Conservation (phyloP, 164 flowering plant genomes). For the Vitis rotundifolia region DNA sequence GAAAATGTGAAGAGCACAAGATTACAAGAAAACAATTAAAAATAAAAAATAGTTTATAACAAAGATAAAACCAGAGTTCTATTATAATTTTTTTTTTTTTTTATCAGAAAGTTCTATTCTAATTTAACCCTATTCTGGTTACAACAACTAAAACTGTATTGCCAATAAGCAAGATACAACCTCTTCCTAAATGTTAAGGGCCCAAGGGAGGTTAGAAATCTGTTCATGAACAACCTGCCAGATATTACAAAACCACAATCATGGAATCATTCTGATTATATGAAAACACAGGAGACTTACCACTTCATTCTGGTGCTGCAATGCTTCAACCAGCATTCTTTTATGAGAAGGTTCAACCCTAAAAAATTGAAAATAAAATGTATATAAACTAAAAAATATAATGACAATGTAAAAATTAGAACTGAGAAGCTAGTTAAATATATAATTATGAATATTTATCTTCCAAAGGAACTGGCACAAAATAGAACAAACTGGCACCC, state of each 20-base stretch:
- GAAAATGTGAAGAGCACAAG: too few relatives aligned
- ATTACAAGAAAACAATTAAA: too few relatives aligned
- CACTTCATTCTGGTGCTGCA: constrained; percentile 97
- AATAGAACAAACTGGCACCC: constrained; percentile 1
- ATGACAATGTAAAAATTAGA: not conserved
- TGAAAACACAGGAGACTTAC: constrained; percentile 31
- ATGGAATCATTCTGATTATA: not conserved
- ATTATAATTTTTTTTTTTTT: too few relatives aligned
- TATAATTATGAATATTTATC: not conserved
- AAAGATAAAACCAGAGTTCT: too few relatives aligned
- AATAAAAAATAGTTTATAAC: too few relatives aligned
- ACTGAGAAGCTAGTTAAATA: not conserved
- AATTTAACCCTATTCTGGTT: not conserved
- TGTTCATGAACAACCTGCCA: not conserved
- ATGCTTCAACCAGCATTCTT: constrained; percentile 92
- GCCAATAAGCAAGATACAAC: not conserved
- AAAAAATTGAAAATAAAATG: constrained; percentile 6
- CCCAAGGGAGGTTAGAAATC: too few relatives aligned
- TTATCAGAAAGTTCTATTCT: too few relatives aligned
- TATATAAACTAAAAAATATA: not conserved
- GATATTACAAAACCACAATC: not conserved
- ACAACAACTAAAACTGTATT: not conserved
- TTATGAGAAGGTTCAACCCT: constrained; percentile 99
- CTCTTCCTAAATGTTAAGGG: too few relatives aligned
- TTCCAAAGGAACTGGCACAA: not conserved